Percentiles rank a stretch among this genome's conserved stretches.
These are phyloP conservation scores for Melaleuca quinquenervia DNA, from an alignment of 345 rosid species.

Conservation along the genomic window DNA sequence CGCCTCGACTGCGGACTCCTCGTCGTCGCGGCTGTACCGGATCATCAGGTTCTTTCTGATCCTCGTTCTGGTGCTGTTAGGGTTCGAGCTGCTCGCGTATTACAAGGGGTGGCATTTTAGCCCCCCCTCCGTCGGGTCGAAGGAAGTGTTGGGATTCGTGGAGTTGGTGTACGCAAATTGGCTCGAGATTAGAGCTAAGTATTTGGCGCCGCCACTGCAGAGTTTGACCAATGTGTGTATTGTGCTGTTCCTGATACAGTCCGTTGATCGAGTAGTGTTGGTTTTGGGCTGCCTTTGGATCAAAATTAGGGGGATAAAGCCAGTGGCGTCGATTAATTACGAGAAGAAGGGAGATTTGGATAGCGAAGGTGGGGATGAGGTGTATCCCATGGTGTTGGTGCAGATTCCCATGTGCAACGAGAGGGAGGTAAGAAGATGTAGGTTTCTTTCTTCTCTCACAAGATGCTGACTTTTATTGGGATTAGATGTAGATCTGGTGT, in stretches of 20 bases:
- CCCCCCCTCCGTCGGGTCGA: conserved; percentile 56
- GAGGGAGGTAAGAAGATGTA: conserved; percentile 87
- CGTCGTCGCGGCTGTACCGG: conserved; percentile 48
- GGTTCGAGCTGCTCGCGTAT: conserved; percentile 65
- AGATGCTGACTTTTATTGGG: not conserved
- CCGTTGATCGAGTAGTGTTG: conserved; percentile 62
- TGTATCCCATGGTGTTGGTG: conserved; percentile 80
- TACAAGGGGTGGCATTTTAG: conserved; percentile 93
- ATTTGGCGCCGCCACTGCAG: conserved; percentile 78
- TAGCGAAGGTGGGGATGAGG: conserved; percentile 21
- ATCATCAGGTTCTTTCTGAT: conserved; percentile 42
- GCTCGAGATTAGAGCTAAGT: conserved; percentile 59
- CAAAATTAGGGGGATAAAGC: conserved; percentile 53
- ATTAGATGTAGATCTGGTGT: not conserved
- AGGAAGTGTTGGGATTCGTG: conserved; percentile 31
- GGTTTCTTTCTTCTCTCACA: conserved; percentile 18
- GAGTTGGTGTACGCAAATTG: conserved; percentile 56
- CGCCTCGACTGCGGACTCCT: conserved; percentile 22
- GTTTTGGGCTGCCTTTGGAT: conserved; percentile 79
- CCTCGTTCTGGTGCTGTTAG: conserved; percentile 43
- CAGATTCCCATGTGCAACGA: conserved; percentile 99
- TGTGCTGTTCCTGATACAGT: conserved; percentile 69
- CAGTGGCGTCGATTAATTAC: conserved; percentile 33
- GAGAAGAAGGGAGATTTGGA: conserved; percentile 10
- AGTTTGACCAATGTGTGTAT: conserved; percentile 64